Evolutionary conservation across 1,284 basidiomycete species (phyloP), one percentile per base, ranked within the genome.

Genomic region (Irpex rosettiformis): DNA sequence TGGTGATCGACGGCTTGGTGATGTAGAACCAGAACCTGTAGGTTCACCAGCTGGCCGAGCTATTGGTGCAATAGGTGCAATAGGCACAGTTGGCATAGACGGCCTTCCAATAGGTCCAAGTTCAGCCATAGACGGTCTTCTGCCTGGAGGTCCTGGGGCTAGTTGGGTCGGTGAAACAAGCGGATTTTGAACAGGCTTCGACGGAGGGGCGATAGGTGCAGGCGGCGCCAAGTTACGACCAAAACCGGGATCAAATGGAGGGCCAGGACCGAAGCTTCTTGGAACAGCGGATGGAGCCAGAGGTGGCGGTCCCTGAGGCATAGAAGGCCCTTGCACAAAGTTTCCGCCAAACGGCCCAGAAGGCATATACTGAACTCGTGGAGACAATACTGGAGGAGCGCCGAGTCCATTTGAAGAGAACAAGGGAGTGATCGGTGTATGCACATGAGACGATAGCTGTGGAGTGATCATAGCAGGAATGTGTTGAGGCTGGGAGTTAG

Each of bases 31-130:
- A 4, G 85, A 85, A 18, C 80, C 80, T 2, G 78, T 77, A 8
- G 77, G 72, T 27, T 70, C 73, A 53, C 63, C 70, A 27, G 81
- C 76, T 10, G 72, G 76, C 10, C 78, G 75, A 4, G 73, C 78
- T 37, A 81, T 80, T 8, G 74, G 73, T 2, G 74, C 73, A 28
- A 73, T 70, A 37, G 33, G 33, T 16, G 33, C 33, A 37, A 37
- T 37, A 8, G 33, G 33, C 4, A 16, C 33, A 16, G n/a, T n/a
- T n/a, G 59, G 28, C 25, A 55, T 55, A 2, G 66, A 61, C 0
- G 85, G 83, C 27, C 84, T 78, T n/a, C 79, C 79, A 61, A 88
- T 85, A 21, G 85, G 86, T 11, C 84, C 85, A 18, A 78, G 85
- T 59, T 77, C 79, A 1, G 71, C 67, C 52, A 69, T 71, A 7